These are phyloP conservation scores for Umbelopsis sp. DNA, from an alignment of 192 early-diverging fungal species.

Conservation along the genomic window DNA sequence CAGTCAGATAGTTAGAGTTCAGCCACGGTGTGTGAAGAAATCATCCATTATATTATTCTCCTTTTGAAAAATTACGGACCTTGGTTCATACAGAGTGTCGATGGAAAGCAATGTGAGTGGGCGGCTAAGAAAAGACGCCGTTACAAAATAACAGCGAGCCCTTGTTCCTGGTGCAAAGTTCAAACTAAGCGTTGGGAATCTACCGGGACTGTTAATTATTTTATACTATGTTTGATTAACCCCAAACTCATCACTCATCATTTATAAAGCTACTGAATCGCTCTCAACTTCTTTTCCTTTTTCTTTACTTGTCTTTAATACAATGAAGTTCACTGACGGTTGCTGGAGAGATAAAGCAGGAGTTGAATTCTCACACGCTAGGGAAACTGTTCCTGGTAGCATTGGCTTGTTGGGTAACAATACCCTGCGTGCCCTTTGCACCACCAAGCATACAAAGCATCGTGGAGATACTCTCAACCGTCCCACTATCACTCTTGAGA, in stretches of 20 bases:
- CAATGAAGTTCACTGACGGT: conserved; percentile 16
- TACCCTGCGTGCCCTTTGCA: background rate
- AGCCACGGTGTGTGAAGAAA: no score
- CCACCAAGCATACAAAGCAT: background rate
- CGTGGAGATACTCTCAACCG: conserved; percentile 14
- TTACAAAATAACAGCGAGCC: no score
- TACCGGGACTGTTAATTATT: no score
- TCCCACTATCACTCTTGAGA: background rate
- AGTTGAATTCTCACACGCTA: background rate
- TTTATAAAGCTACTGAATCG: background rate
- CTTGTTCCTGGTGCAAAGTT: no score
- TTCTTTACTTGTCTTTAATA: background rate
- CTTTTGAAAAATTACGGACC: no score
- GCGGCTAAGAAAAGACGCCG: no score
- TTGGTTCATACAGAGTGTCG: no score
- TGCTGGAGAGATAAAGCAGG: conserved; percentile 2
- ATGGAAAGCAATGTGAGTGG: no score
- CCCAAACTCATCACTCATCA: background rate
- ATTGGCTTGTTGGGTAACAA: conserved; percentile 1
- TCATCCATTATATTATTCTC: no score
- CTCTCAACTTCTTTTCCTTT: background rate
- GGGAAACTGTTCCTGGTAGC: background rate
- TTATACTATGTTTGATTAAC: no score
- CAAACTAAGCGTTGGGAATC: no score
- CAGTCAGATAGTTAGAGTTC: no score